Percentiles rank a stretch among this genome's conserved stretches.
These are phyloP conservation scores for Paramecium sexaurelia DNA, from an alignment of 73 alveolate genomes.

Conservation along the genomic window DNA sequence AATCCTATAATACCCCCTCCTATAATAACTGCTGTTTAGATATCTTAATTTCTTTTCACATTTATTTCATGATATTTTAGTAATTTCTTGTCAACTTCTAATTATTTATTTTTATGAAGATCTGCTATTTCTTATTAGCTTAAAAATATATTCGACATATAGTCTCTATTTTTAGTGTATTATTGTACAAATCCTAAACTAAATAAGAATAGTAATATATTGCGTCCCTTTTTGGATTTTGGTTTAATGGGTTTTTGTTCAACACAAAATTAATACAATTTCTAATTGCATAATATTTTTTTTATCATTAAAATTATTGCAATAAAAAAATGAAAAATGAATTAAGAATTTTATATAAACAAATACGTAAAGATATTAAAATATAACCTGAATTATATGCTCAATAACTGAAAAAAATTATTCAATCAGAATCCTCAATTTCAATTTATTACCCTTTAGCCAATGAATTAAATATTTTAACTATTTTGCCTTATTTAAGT, in stretches of 20 bases:
- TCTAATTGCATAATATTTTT: neutral
- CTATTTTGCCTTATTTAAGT: neutral
- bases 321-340: neutral
- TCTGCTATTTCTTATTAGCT: neutral
- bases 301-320: neutral
- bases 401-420: neutral
- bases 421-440: neutral
- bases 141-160: neutral
- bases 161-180: neutral
- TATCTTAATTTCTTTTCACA: neutral
- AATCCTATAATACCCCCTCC: constrained; percentile 28
- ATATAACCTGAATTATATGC: neutral
- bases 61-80: neutral
- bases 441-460: neutral
- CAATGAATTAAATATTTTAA: constrained; percentile 1
- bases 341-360: neutral
- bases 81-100: neutral
- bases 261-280: neutral
- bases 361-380: neutral
- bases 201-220: neutral
- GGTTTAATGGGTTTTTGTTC: neutral
- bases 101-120: neutral
- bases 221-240: neutral
- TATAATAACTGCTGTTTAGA: neutral
- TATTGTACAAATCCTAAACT: neutral